These are phyloP conservation scores for Neopestalotiopsis clavispora DNA, from an alignment of 2,329 filamentous ascomycete genomes.

Conservation along the genomic window DNA sequence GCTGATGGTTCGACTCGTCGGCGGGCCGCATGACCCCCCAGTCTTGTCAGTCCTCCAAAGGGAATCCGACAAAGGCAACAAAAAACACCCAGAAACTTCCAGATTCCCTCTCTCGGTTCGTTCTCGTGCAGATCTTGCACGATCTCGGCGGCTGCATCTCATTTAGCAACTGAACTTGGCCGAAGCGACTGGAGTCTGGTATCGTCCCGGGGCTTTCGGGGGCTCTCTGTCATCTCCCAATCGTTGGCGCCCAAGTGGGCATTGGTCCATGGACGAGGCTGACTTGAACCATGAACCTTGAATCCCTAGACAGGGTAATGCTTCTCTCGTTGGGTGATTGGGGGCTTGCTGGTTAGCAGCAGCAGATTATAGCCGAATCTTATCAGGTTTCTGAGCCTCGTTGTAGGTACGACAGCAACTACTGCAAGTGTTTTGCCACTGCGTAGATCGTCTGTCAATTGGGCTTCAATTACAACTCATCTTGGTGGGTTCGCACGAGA, in stretches of 20 bases:
- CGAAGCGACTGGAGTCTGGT: neutral
- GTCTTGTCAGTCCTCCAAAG: neutral
- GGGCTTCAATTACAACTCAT: neutral
- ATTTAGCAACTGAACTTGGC: neutral
- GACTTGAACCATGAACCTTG: conserved; percentile 3
- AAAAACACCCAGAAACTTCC: neutral
- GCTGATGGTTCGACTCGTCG: conserved; percentile 17
- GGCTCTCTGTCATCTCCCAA: too few relatives aligned
- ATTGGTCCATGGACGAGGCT: conserved; percentile 16
- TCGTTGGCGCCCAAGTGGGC: neutral
- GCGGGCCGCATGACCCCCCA: conserved; percentile 11
- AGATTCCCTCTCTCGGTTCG: neutral
- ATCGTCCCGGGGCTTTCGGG: neutral
- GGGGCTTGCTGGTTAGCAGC: neutral
- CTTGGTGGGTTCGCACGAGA: neutral
- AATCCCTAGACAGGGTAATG: conserved; percentile 17
- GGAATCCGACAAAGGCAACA: neutral
- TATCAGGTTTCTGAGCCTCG: neutral
- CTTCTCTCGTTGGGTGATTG: conserved; percentile 21
- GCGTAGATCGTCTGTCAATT: neutral
- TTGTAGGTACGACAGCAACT: neutral
- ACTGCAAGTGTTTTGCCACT: neutral
- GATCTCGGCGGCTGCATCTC: neutral
- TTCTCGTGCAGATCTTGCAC: conserved; percentile 13
- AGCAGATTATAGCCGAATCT: conserved; percentile 6